These are phyloP conservation scores for Tetrastigma voinierianum DNA, from an alignment of 164 flowering plant species.

Conservation along the genomic window DNA sequence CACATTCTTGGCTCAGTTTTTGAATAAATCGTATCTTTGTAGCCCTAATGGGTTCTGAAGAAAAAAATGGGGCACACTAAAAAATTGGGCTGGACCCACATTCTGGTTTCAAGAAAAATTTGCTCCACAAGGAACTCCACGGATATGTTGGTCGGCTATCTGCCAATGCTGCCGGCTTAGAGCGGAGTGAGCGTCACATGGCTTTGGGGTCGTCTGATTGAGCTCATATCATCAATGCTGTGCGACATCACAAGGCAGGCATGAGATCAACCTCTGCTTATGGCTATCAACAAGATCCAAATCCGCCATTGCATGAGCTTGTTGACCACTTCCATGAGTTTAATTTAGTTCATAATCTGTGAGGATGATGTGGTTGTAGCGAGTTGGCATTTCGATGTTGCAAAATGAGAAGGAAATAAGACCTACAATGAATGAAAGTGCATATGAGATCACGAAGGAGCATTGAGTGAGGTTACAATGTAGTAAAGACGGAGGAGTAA, in stretches of 20 bases:
- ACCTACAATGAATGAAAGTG: constrained; percentile 61
- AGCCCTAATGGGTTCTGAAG: too few relatives aligned
- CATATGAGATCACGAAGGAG: constrained; percentile 29
- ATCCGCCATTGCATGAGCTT: constrained; percentile 57
- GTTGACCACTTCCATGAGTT: constrained; percentile 57
- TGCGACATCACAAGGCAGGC: constrained; percentile 69
- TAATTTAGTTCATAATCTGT: constrained; percentile 25
- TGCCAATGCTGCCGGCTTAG: constrained; percentile 63
- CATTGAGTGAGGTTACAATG: constrained; percentile 15
- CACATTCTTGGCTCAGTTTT: too few relatives aligned
- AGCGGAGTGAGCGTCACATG: constrained; percentile 68
- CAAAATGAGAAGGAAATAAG: constrained; percentile 57
- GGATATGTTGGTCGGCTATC: constrained; percentile 83
- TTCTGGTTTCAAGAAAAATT: too few relatives aligned
- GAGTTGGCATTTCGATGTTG: constrained; percentile 73
- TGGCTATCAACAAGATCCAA: too few relatives aligned
- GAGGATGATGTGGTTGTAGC: constrained; percentile 50
- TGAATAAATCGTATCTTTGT: too few relatives aligned
- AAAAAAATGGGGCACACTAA: too few relatives aligned
- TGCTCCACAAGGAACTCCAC: constrained; percentile 80
- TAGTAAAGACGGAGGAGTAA: constrained; percentile 24
- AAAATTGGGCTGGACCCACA: too few relatives aligned
- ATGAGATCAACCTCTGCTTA: constrained; percentile 63
- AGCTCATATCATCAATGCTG: constrained; percentile 72
- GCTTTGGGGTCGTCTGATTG: constrained; percentile 75